These are phyloP conservation scores for Cyanophora paradoxa DNA, from an alignment of 78 protist species.

Conservation along the genomic window DNA sequence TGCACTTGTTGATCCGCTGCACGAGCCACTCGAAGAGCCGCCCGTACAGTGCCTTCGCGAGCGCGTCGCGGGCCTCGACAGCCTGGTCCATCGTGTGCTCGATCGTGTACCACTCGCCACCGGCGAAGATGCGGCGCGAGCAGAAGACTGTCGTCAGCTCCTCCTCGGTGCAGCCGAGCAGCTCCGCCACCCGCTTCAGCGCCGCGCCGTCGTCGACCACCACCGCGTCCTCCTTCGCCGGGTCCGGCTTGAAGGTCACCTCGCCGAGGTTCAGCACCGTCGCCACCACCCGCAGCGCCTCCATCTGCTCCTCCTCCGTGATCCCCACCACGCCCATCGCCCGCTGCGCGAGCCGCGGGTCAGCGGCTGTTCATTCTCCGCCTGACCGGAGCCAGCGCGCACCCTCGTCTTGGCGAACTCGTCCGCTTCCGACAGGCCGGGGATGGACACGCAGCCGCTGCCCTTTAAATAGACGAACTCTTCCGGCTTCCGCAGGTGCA, in stretches of 20 bases:
- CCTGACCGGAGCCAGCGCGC: too few relatives aligned
- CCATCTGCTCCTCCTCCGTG: not conserved
- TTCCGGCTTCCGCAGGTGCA: not conserved
- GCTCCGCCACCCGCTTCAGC: not conserved
- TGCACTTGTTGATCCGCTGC: constrained; percentile 40
- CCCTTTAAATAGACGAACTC: constrained; percentile 34
- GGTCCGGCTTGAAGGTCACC: not conserved
- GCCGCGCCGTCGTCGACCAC: not conserved
- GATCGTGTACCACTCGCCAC: constrained; percentile 14
- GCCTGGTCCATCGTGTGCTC: constrained; percentile 55
- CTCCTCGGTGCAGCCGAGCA: not conserved
- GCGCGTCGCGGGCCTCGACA: constrained; percentile 74
- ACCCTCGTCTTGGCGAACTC: constrained; percentile 45
- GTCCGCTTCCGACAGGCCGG: constrained; percentile 51
- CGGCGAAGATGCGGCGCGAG: not conserved
- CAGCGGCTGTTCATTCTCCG: too few relatives aligned
- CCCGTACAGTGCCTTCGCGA: constrained; percentile 88
- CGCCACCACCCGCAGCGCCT: not conserved
- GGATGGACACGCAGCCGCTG: constrained; percentile 56
- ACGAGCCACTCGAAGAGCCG: constrained; percentile 88
- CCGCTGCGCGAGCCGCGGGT: too few relatives aligned
- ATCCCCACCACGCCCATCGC: not conserved
- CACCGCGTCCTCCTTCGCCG: not conserved
- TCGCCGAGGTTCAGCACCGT: constrained; percentile 29
- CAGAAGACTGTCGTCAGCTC: not conserved